Base-by-base conservation (phyloP, 2,329 filamentous ascomycete species). In the Aspergillus glaucus region DNA sequence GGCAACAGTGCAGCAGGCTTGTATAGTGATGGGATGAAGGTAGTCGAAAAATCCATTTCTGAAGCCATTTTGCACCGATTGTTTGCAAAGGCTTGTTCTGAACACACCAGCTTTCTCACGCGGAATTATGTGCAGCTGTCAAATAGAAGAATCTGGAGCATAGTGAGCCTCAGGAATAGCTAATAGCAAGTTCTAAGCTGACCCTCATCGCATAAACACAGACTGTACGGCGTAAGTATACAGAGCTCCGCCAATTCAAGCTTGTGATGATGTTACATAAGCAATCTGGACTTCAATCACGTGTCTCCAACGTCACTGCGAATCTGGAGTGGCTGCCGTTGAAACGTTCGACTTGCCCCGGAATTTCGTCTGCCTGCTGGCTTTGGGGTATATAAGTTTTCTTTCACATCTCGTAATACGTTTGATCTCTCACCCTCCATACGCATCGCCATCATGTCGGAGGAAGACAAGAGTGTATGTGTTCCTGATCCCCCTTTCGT, bases 1-100 rank as follows among this genome's bases (percentile, higher is more conserved):
- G 93, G 92, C 2, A 98, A 78, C 2, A 96, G 74, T 6, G 86
- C 79, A 3, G 89, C 74, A 1, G 92, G 91, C 63, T 93, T 95
- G 70, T 96, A 87, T 14, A 96, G 76, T 17, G 88, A 84, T 19
- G 89, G 86, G 51, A 96, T 92, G 56, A 82, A 78, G 14, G 69
- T 62, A 7, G 71, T 63, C 3, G 70, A 70, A 12, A 74, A 55
- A 43, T 75, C 75, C 47, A 67, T 61, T 36, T 75, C 73, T 14
- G 66, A 65, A 51, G 67, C 66, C 71, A 74, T 75, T 55, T 30
- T 53, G 55, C 44, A 46, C 9, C 4, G 26, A 8, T 21, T 40
- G 39, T 48, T 44, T 19, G 15, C 17, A 40, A 40, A 40, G 17
- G 9, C 2, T 30, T 30, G 26, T 19, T 40, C n/a, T 36, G 34